These are phyloP conservation scores for Penicillium sp. DNA, from an alignment of 2,329 filamentous ascomycete genomes.

Conservation along the genomic window DNA sequence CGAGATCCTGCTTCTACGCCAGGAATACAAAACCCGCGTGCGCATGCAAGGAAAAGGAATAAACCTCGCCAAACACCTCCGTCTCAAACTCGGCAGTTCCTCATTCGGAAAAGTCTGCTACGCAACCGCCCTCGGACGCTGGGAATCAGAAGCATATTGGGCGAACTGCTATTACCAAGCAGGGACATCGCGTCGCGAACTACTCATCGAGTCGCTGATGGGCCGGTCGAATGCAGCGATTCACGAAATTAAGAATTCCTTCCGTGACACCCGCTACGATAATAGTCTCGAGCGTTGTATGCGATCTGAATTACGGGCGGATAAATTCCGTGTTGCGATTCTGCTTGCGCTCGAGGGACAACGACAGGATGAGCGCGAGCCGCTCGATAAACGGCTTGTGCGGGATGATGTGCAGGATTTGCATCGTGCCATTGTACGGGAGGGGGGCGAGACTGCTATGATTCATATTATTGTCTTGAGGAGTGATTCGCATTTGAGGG, in stretches of 20 bases:
- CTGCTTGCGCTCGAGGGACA: slow-evolving; percentile 77
- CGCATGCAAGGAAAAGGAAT: slow-evolving; percentile 57
- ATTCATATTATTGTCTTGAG: slow-evolving; percentile 77
- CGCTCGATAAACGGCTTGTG: slow-evolving; percentile 60
- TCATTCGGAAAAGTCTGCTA: slow-evolving; percentile 86
- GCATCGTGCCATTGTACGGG: slow-evolving; percentile 63
- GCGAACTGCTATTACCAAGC: slow-evolving; percentile 97
- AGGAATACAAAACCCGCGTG: slow-evolving; percentile 85
- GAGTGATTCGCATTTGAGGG: slow-evolving; percentile 76
- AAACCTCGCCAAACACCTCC: slow-evolving; percentile 52
- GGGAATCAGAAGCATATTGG: slow-evolving; percentile 96
- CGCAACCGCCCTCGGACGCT: slow-evolving; percentile 80
- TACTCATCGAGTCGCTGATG: slow-evolving; percentile 91
- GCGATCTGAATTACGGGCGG: slow-evolving; percentile 86
- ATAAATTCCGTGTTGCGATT: slow-evolving; percentile 92
- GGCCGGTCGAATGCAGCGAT: slow-evolving; percentile 88
- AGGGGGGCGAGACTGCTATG: slow-evolving; percentile 85
- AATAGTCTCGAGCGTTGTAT: slow-evolving; percentile 81
- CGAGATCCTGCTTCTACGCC: slow-evolving; percentile 80
- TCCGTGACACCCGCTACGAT: slow-evolving; percentile 86
- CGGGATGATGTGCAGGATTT: slow-evolving; percentile 71
- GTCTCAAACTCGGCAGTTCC: slow-evolving; percentile 49
- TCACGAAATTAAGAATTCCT: slow-evolving; percentile 77
- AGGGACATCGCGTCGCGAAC: slow-evolving; percentile 76
- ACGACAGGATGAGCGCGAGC: slow-evolving; percentile 77